These are phyloP conservation scores for Athelia psychrophila DNA, from an alignment of 1,284 basidiomycete species.

Conservation along the genomic window DNA sequence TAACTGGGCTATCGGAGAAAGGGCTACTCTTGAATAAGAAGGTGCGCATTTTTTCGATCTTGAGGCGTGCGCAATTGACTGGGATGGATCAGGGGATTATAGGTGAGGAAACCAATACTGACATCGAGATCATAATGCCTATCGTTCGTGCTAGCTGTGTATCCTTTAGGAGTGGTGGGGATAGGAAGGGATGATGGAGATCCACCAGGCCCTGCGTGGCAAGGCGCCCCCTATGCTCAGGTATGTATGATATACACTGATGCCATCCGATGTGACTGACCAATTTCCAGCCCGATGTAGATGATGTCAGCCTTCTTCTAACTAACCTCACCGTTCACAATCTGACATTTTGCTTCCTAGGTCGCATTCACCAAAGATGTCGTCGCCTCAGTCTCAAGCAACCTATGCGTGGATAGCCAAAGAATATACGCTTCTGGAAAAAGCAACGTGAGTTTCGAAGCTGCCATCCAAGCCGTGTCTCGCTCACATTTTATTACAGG, in stretches of 20 bases:
- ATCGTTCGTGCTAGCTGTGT: slow-evolving; percentile 9
- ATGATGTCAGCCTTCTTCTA: slow-evolving; percentile 11
- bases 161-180: slow-evolving; percentile 9
- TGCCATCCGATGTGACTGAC: background rate
- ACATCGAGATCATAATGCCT: too few relatives aligned
- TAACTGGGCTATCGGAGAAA: slow-evolving; percentile 10
- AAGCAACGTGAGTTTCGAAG: slow-evolving; percentile 15
- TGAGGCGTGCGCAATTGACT: too few relatives aligned
- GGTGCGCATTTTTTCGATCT: background rate
- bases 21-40: slow-evolving; percentile 12
- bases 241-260: slow-evolving; percentile 4
- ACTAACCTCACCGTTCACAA: background rate
- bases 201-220: slow-evolving; percentile 12
- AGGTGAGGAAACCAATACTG: too few relatives aligned
- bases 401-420: slow-evolving; percentile 16
- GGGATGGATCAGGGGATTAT: too few relatives aligned
- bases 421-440: slow-evolving; percentile 18
- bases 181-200: slow-evolving; percentile 13
- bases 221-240: slow-evolving; percentile 15
- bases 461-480: too few relatives aligned
- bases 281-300: slow-evolving; percentile 9
- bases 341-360: background rate
- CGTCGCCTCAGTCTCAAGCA: slow-evolving; percentile 9
- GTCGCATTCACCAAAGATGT: slow-evolving; percentile 15
- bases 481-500: slow-evolving; percentile 5